These are phyloP conservation scores for Trichoderma koningiopsis DNA, from an alignment of 2,329 filamentous ascomycete species.

Conservation along the genomic window DNA sequence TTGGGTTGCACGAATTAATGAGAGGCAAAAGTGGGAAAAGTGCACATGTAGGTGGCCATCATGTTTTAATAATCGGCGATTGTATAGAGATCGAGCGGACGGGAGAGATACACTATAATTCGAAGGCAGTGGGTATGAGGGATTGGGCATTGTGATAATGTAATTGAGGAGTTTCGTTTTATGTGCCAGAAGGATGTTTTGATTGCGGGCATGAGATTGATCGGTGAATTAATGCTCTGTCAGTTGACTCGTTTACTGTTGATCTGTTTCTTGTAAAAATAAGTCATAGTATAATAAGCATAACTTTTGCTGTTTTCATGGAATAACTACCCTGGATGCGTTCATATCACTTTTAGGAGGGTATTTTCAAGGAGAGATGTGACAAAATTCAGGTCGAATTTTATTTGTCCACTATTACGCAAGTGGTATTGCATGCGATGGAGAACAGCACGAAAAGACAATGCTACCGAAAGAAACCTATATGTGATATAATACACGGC, in stretches of 20 bases:
- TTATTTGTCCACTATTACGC: not conserved
- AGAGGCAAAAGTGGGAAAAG: not conserved
- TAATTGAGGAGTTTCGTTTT: not conserved
- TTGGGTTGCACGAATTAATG: too few relatives aligned
- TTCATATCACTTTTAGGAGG: not conserved
- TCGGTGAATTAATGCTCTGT: not conserved
- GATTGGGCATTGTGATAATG: not conserved
- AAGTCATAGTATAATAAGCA: not conserved
- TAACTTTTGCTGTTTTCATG: not conserved
- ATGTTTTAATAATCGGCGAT: not conserved
- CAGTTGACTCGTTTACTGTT: not conserved
- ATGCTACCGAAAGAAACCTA: not conserved
- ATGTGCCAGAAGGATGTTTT: not conserved
- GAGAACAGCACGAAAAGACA: not conserved
- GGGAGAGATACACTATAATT: not conserved
- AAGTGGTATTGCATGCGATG: not conserved
- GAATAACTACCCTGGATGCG: not conserved
- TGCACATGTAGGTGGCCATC: not conserved
- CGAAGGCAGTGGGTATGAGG: not conserved
- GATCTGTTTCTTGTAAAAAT: not conserved
- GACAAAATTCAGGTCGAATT: not conserved
- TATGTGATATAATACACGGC: slow-evolving; percentile 12
- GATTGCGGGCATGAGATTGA: not conserved
- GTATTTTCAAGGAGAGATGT: not conserved
- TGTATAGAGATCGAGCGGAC: not conserved